phyloP scores from a whole-genome alignment of 202 grass and related monocot genomes.

The Zoysia matrella region DNA sequence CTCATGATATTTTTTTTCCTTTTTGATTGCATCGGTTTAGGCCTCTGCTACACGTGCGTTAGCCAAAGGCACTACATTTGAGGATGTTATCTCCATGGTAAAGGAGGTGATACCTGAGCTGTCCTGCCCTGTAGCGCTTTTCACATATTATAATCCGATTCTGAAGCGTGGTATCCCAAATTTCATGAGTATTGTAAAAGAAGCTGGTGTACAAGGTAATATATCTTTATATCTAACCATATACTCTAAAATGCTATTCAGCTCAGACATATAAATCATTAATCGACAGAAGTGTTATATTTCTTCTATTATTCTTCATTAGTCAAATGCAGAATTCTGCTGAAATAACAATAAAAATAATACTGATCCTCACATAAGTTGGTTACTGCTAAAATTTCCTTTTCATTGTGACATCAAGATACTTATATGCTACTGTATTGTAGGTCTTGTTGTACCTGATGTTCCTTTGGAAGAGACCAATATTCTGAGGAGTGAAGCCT shows the following conservation, averaged over 20 bases:
- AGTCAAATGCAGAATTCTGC: background rate
- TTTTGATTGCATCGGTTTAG: conserved; percentile 37
- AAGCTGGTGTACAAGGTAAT: conserved; percentile 88
- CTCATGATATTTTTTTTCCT: conserved; percentile 22
- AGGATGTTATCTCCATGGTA: too few relatives aligned
- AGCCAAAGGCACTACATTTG: too few relatives aligned
- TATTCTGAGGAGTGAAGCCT: too few relatives aligned
- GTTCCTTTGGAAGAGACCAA: too few relatives aligned
- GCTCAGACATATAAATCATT: background rate
- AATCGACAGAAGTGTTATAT: background rate
- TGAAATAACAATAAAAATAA: conserved; percentile 22
- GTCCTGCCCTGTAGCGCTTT: too few relatives aligned
- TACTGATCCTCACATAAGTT: conserved; percentile 4
- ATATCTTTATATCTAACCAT: background rate
- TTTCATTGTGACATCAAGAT: conserved; percentile 6
- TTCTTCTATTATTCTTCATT: conserved; percentile 4
- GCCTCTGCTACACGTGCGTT: conserved; percentile 41
- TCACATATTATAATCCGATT: too few relatives aligned
- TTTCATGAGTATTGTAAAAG: conserved; percentile 82
- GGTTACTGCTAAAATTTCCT: background rate
- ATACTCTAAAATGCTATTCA: conserved; percentile 23
- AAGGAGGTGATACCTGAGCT: too few relatives aligned
- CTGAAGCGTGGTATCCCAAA: conserved; percentile 38
- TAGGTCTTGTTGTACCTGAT: conserved; percentile 36
- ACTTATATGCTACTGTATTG: conserved; percentile 37